A percentile compares a stretch with the other conserved stretches of the same genome.
phyloP scores from a whole-genome alignment of 192 early-diverging fungal species.

The Allomyces macrogynus region DNA sequence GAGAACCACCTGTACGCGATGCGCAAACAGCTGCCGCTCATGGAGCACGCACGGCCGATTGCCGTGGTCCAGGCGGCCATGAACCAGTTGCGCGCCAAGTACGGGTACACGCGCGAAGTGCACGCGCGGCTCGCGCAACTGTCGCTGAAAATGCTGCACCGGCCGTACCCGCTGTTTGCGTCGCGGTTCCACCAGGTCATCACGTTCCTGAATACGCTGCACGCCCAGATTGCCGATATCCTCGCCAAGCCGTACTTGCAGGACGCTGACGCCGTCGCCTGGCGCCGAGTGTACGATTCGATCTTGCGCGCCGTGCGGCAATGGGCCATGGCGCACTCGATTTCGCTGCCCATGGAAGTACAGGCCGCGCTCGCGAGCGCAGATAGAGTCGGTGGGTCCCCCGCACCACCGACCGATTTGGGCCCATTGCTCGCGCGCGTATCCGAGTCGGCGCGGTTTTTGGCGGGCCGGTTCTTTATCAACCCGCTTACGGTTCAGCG shows the following conservation, averaged over 20 bases:
- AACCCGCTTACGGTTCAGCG: neutral
- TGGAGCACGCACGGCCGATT: neutral
- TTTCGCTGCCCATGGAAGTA: neutral
- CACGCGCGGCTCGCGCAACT: neutral
- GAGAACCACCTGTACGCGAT: neutral
- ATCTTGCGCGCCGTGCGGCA: neutral
- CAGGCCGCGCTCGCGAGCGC: neutral
- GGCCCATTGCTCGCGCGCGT: neutral
- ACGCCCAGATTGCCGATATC: neutral
- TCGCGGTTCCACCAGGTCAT: neutral
- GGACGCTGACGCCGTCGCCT: neutral
- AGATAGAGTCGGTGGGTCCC: neutral
- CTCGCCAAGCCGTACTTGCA: neutral
- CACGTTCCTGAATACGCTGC: neutral
- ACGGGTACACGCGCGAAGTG: neutral
- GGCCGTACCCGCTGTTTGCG: conserved; percentile 1
- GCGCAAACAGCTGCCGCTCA: neutral
- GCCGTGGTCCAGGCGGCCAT: neutral
- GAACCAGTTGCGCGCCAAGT: neutral
- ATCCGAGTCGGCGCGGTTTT: neutral
- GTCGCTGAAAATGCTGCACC: neutral
- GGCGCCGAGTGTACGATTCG: neutral
- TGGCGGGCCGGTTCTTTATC: neutral
- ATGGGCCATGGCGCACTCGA: neutral
- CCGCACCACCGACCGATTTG: neutral